phyloP scores from a whole-genome alignment of 768 basidiomycete species.

The Sistotremastrum suecicum region DNA sequence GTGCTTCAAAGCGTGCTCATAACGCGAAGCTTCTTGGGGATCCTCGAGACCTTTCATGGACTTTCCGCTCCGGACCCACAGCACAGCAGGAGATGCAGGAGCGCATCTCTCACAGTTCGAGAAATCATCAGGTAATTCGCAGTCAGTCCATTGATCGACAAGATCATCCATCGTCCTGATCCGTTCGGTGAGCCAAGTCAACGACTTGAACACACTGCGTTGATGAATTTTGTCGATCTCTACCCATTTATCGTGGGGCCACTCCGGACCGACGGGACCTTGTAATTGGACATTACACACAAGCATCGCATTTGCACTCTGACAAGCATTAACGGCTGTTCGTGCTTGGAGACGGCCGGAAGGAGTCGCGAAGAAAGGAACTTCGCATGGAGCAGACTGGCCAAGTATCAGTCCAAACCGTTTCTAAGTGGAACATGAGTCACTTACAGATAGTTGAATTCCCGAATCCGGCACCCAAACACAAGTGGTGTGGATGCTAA shows the following conservation, averaged over 20 bases:
- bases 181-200: constrained; percentile 83
- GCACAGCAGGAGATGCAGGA: constrained; percentile 58
- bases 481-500: constrained; percentile 45
- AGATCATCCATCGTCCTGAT: constrained; percentile 59
- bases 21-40: constrained; percentile 72
- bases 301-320: constrained; percentile 63
- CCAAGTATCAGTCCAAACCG: background rate
- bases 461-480: constrained; percentile 40
- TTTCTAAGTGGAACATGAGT: constrained; percentile 8
- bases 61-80: constrained; percentile 53
- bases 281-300: constrained; percentile 62
- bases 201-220: constrained; percentile 58
- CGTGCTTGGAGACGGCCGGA: constrained; percentile 33
- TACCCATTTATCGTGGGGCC: constrained; percentile 60
- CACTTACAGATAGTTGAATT: constrained; percentile 41
- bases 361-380: constrained; percentile 58
- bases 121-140: constrained; percentile 29
- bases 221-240: constrained; percentile 84
- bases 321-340: constrained; percentile 48
- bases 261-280: constrained; percentile 59
- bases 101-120: constrained; percentile 68
- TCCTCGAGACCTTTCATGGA: constrained; percentile 64
- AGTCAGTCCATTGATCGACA: constrained; percentile 52
- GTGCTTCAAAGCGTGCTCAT: constrained; percentile 76
- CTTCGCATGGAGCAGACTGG: constrained; percentile 37